Conservation (phyloP, 345 rosid genomes). For the Durio zibethinus region DNA sequence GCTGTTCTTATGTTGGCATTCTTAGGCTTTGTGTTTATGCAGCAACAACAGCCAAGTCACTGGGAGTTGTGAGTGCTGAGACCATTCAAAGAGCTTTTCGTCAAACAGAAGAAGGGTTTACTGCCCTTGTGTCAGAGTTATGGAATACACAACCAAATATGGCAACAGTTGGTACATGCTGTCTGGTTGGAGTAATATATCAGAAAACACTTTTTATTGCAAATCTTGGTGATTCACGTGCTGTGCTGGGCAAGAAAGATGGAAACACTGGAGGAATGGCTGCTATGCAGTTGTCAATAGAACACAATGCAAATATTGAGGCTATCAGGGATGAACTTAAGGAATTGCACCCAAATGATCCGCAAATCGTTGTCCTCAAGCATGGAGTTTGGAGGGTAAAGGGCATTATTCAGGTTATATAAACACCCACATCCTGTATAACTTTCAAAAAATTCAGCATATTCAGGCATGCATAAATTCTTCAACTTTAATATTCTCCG, state of each 20-base stretch:
- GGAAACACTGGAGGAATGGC: slow-evolving; percentile 64
- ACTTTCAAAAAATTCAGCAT: neutral
- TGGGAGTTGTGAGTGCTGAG: slow-evolving; percentile 64
- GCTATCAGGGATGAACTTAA: slow-evolving; percentile 76
- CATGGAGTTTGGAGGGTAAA: slow-evolving; percentile 96
- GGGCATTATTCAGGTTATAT: slow-evolving; percentile 80
- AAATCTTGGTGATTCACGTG: slow-evolving; percentile 82
- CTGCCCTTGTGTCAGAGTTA: slow-evolving; percentile 58
- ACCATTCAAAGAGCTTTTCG: slow-evolving; percentile 68
- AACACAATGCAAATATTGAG: slow-evolving; percentile 83
- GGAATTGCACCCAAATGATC: slow-evolving; percentile 79
- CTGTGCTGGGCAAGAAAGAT: slow-evolving; percentile 77
- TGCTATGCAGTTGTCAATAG: slow-evolving; percentile 76
- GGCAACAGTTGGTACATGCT: slow-evolving; percentile 81
- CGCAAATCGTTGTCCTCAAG: slow-evolving; percentile 72
- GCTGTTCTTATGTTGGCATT: slow-evolving; percentile 57
- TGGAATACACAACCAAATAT: slow-evolving; percentile 59
- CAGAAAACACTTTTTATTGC: slow-evolving; percentile 79
- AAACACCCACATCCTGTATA: slow-evolving; percentile 5
- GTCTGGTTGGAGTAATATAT: slow-evolving; percentile 80
- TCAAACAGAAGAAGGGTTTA: slow-evolving; percentile 80
- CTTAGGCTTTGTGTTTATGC: slow-evolving; percentile 81
- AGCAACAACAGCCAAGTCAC: slow-evolving; percentile 66
- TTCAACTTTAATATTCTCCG: neutral
- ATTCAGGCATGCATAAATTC: slow-evolving; percentile 5